Evolutionary conservation across 768 basidiomycete genomes (phyloP), one percentile per base, ranked within the genome.

Genomic region (Pleurotus platypus): DNA sequence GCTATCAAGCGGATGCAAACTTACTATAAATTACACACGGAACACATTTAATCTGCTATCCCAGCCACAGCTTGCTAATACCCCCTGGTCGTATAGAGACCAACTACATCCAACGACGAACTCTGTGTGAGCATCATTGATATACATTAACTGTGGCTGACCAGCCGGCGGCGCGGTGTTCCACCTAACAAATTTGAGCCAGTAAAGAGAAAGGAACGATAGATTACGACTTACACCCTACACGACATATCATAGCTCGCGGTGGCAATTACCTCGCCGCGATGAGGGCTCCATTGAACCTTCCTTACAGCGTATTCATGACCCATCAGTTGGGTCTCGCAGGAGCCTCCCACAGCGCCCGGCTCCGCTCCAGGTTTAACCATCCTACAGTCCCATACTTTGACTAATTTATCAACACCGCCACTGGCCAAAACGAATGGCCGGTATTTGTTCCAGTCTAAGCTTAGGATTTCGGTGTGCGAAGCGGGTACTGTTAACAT

Each of bases 171-270:
- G 81, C 46, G 71, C 75, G n/a, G 86, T 87, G 59, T 83, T 83
- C 92, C 92, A 94, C 62, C 92, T 90, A 58, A 58, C 38, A 54
- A 56, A 20, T 40, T 57, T 46, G 12, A 27, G 24, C 13, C 61
- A 35, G 9, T 50, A 49, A 27, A 62, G 12, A 22, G 46, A 22
- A 15, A 58, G 18, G 42, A 58, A 57, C 18, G 42, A n/a, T 42
- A 59, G 24, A 51, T 58, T 11, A 51, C 5, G 27, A 80, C 87
- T 67, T 76, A 97, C 89, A 95, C 79, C 69, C 92, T 79, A 70
- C 89, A 93, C 1, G 94, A 94, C 96, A 98, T 98, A 67, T 98
- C 96, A 72, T 98, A 95, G 64, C 89, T 87, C 39, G 83, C 81
- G 42, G 76, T 75, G 2, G 88, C 87, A 20, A 92, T 74, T 12